Percentiles rank a stretch among this genome's conserved stretches.
Evolutionary conservation across 495 filamentous ascomycete species (phyloP).

Genomic region (Neurospora cerealis): DNA sequence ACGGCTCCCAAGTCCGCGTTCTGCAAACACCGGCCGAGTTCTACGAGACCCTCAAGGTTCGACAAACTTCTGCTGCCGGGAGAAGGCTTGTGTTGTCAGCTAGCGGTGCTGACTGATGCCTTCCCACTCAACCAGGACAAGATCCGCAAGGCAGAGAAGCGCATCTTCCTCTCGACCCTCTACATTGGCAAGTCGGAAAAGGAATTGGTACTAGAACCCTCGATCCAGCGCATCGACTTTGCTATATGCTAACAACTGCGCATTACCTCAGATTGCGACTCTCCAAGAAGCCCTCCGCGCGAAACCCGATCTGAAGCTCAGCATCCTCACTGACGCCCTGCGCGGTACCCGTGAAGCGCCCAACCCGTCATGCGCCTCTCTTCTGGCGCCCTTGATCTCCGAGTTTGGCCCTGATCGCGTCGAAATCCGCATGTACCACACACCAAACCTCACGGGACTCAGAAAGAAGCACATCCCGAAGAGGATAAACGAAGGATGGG

Average conservation of each 20-base stretch:
- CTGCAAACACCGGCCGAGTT: constrained; percentile 73
- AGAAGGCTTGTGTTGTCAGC: constrained; percentile 1
- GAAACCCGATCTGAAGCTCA: constrained; percentile 72
- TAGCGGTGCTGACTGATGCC: constrained; percentile 7
- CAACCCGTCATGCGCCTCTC: constrained; percentile 77
- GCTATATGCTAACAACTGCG: not conserved
- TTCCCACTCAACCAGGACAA: constrained; percentile 44
- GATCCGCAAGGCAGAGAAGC: constrained; percentile 64
- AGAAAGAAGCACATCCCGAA: constrained; percentile 75
- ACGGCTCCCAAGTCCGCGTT: constrained; percentile 70
- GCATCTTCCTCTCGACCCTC: constrained; percentile 86
- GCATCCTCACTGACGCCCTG: constrained; percentile 86
- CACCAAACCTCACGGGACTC: constrained; percentile 84
- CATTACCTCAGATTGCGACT: constrained; percentile 51
- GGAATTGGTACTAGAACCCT: constrained; percentile 52
- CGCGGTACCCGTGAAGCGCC: constrained; percentile 88
- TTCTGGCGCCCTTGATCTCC: constrained; percentile 67
- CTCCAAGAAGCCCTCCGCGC: constrained; percentile 62
- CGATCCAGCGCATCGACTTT: not conserved
- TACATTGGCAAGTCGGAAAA: constrained; percentile 94
- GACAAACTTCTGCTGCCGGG: not conserved
- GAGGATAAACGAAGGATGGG: constrained; percentile 96
- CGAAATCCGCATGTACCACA: constrained; percentile 95
- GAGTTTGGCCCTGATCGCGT: constrained; percentile 83
- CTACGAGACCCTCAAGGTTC: constrained; percentile 79